Evolutionary conservation across 2,329 filamentous ascomycete species (phyloP).

Genomic region (Hymenoscyphus fraxineus): DNA sequence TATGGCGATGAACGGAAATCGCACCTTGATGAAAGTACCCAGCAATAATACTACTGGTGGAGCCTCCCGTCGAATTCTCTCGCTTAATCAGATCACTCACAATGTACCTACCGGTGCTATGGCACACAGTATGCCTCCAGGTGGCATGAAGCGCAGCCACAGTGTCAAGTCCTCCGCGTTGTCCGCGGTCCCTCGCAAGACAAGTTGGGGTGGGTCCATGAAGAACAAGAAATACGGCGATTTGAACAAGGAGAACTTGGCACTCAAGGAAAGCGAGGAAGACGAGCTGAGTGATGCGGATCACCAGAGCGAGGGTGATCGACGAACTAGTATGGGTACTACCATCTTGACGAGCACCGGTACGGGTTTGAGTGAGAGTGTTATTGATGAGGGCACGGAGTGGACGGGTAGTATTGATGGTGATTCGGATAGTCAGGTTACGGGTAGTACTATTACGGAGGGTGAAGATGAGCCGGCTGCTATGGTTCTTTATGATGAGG

Average conservation of each 20-base stretch:
- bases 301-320: conserved; percentile 27
- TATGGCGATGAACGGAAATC: conserved; percentile 49
- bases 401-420: conserved; percentile 32
- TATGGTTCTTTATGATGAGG: conserved; percentile 28
- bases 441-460: not conserved
- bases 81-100: conserved; percentile 82
- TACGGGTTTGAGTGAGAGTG: conserved; percentile 27
- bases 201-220: conserved; percentile 60
- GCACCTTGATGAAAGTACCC: conserved; percentile 27
- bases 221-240: conserved; percentile 42
- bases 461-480: conserved; percentile 11
- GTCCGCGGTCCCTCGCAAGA: conserved; percentile 55
- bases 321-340: conserved; percentile 33
- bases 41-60: conserved; percentile 47
- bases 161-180: conserved; percentile 63
- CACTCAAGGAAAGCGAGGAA: conserved; percentile 60
- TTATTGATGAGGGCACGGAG: conserved; percentile 31
- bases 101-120: conserved; percentile 62
- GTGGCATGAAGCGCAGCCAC: conserved; percentile 69
- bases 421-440: conserved; percentile 13
- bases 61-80: conserved; percentile 75
- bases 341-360: conserved; percentile 29
- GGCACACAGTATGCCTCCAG: conserved; percentile 55
- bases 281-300: conserved; percentile 25
- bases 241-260: conserved; percentile 60